phyloP scores from a whole-genome alignment of 148 eudicot genomes.

The Rhododendron molle region DNA sequence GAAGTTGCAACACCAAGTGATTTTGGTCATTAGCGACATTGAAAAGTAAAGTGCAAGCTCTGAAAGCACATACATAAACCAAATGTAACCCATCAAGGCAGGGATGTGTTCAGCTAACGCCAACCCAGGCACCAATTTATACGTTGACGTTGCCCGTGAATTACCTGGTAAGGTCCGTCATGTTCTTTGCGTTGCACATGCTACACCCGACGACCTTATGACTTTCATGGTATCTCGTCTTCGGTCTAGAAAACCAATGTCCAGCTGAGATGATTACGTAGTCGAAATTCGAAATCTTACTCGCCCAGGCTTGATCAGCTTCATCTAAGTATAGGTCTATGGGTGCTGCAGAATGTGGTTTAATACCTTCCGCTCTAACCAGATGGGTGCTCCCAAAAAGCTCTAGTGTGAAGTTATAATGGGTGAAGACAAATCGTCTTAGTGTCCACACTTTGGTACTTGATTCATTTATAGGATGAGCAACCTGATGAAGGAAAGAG shows the following conservation, averaged over 20 bases:
- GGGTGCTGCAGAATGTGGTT: constrained; percentile 11
- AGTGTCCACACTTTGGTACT: background rate
- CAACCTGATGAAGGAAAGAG: constrained; percentile 13
- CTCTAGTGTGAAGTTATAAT: constrained; percentile 21
- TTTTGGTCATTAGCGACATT: background rate
- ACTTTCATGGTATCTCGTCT: constrained; percentile 28
- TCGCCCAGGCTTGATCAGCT: constrained; percentile 27
- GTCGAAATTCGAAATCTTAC: constrained; percentile 29
- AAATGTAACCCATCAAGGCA: too few species aligned
- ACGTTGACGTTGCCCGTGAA: background rate
- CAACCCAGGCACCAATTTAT: background rate
- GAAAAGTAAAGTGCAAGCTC: background rate
- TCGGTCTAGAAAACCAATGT: constrained; percentile 39
- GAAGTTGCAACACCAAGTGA: background rate
- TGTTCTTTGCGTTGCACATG: constrained; percentile 26
- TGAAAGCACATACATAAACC: background rate
- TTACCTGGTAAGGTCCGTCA: constrained; percentile 30
- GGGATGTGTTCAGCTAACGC: too few species aligned
- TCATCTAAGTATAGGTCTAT: constrained; percentile 15
- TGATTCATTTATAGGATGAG: constrained; percentile 13
- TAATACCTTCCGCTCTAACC: constrained; percentile 1
- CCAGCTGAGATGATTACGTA: constrained; percentile 38
- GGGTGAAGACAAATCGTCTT: constrained; percentile 19
- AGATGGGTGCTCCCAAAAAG: constrained; percentile 17
- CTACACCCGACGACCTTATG: constrained; percentile 35